phyloP scores from a whole-genome alignment of 225 moss, liverwort and hornwort species.

The Climacium dendroides region DNA sequence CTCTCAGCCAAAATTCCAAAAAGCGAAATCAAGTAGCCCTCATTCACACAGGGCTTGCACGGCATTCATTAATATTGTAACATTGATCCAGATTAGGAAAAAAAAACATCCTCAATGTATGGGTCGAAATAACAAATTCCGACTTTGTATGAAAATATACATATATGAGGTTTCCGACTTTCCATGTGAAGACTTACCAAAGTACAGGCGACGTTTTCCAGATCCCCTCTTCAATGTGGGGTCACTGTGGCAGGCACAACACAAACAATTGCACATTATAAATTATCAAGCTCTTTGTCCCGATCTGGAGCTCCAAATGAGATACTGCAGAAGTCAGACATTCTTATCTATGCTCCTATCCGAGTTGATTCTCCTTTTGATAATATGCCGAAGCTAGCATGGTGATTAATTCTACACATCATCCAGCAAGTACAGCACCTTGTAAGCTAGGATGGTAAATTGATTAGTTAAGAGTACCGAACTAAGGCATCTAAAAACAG shows the following conservation, averaged over 20 bases:
- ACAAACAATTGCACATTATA: neutral
- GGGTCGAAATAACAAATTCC: neutral
- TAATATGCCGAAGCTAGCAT: neutral
- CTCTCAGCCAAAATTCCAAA: neutral
- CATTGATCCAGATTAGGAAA: neutral
- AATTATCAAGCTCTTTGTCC: neutral
- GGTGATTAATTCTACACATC: neutral
- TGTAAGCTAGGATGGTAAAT: neutral
- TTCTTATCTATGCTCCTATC: neutral
- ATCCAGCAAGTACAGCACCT: neutral
- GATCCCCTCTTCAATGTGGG: neutral
- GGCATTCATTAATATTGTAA: neutral
- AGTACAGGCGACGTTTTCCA: neutral
- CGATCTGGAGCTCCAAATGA: neutral
- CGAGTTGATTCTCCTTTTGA: neutral
- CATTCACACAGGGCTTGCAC: neutral
- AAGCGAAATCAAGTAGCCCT: too few species aligned
- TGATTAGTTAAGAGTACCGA: neutral
- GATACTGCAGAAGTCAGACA: neutral
- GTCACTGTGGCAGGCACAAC: neutral
- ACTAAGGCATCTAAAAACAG: neutral
- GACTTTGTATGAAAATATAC: neutral
- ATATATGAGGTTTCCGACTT: neutral
- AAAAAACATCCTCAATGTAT: neutral
- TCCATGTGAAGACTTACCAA: neutral